Evolutionary conservation across 495 filamentous ascomycete species (phyloP).

Genomic region (Neurospora terricola): DNA sequence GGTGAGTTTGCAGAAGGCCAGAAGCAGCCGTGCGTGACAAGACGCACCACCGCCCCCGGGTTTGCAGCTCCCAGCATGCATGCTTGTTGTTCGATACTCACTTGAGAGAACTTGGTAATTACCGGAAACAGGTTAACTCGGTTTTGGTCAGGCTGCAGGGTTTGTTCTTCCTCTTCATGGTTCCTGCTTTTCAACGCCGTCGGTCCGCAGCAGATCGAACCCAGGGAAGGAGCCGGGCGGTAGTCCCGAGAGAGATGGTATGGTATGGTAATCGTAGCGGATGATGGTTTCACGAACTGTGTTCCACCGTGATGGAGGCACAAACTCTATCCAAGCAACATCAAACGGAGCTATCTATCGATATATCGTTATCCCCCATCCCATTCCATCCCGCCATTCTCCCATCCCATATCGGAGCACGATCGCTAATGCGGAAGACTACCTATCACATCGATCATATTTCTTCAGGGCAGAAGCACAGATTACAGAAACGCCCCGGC

Average conservation of each 20-base stretch:
- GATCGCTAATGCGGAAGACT: not conserved
- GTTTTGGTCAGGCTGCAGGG: not conserved
- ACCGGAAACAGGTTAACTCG: not conserved
- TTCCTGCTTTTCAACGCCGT: not conserved
- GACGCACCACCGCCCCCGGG: too few species aligned
- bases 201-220: not conserved
- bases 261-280: not conserved
- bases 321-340: not conserved
- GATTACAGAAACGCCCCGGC: not conserved
- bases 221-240: not conserved
- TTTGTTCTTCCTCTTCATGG: not conserved
- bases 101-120: not conserved
- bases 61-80: too few species aligned
- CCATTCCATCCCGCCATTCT: not conserved
- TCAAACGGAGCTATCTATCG: not conserved
- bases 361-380: not conserved
- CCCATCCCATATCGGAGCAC: not conserved
- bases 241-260: not conserved
- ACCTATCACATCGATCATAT: not conserved
- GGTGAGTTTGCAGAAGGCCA: too few species aligned
- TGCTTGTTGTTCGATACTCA: too few species aligned
- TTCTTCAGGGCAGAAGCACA: not conserved
- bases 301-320: not conserved
- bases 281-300: not conserved
- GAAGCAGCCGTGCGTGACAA: too few species aligned